phyloP scores from a whole-genome alignment of 1,139 yeast species.

The Magnusiomyces sp. region DNA sequence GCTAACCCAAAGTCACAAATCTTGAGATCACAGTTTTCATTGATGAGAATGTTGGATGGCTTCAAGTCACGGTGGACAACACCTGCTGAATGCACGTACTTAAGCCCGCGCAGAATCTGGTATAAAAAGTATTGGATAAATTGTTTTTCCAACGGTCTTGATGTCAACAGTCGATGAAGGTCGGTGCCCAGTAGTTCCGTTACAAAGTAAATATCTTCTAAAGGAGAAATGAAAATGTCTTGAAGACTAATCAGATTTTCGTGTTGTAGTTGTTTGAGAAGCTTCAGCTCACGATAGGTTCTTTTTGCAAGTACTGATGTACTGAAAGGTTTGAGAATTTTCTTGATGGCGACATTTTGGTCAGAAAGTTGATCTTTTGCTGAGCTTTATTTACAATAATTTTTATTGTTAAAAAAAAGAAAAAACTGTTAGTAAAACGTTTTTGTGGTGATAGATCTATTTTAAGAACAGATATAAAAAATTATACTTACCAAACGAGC shows the following conservation, averaged over 20 bases:
- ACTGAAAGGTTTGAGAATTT: constrained; percentile 94
- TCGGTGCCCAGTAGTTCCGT: constrained; percentile 97
- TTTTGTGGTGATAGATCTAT: too few species aligned
- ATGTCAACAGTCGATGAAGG: constrained; percentile 78
- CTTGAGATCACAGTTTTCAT: constrained; percentile 92
- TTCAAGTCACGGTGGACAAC: constrained; percentile 93
- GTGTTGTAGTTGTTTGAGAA: constrained; percentile 86
- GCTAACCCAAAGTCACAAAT: constrained; percentile 97
- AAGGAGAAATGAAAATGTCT: constrained; percentile 88
- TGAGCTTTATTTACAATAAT: constrained; percentile 36
- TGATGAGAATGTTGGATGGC: constrained; percentile 86
- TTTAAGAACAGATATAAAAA: too few species aligned
- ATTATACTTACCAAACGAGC: constrained; percentile 62
- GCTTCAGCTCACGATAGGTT: constrained; percentile 89
- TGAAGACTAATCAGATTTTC: constrained; percentile 89
- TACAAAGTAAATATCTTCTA: constrained; percentile 94
- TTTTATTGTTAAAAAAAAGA: too few species aligned
- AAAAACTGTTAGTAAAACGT: too few species aligned
- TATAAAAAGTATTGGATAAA: constrained; percentile 93
- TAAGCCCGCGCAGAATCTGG: constrained; percentile 86
- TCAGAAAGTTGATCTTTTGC: constrained; percentile 87
- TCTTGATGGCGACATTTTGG: constrained; percentile 93
- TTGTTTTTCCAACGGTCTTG: constrained; percentile 91
- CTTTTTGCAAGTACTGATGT: constrained; percentile 93
- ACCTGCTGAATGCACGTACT: constrained; percentile 94